These are phyloP conservation scores for Cadophora malorum DNA, from an alignment of 2,329 filamentous ascomycete species.

Conservation along the genomic window DNA sequence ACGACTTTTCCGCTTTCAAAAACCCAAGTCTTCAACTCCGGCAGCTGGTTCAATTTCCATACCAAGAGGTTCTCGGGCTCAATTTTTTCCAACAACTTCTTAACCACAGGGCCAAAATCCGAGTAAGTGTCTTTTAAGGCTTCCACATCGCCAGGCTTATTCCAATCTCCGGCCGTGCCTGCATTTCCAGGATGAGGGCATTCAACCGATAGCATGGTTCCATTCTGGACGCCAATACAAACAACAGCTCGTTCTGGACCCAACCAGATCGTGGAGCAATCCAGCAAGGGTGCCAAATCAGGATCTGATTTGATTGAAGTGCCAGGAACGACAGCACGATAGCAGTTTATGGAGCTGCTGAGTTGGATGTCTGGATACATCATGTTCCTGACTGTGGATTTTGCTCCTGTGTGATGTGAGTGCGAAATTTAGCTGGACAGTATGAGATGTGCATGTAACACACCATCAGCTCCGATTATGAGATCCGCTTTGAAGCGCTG, in stretches of 20 bases:
- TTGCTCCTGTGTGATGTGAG: constrained; percentile 7
- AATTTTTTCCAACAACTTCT: constrained; percentile 44
- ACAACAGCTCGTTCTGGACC: constrained; percentile 66
- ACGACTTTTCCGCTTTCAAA: constrained; percentile 46
- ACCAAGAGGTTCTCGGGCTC: constrained; percentile 41
- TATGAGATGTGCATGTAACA: not conserved
- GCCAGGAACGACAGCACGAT: constrained; percentile 58
- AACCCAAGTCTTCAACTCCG: constrained; percentile 32
- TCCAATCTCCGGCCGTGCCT: constrained; percentile 55
- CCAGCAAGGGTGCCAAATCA: constrained; percentile 56
- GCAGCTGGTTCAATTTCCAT: constrained; percentile 28
- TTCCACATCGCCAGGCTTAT: constrained; percentile 49
- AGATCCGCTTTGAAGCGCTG: constrained; percentile 24
- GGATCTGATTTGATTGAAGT: constrained; percentile 48
- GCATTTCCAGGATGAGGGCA: constrained; percentile 66
- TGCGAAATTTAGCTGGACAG: not conserved
- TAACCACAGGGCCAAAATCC: constrained; percentile 47
- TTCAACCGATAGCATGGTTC: constrained; percentile 66
- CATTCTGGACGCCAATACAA: constrained; percentile 63
- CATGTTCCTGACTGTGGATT: constrained; percentile 21
- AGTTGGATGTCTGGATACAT: constrained; percentile 21
- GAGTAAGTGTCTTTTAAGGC: constrained; percentile 22
- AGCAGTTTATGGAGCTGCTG: constrained; percentile 18
- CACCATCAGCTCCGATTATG: constrained; percentile 26
- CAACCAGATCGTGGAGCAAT: constrained; percentile 64